Evolutionary conservation across 2,329 filamentous ascomycete genomes (phyloP).

Genomic region (Falciphora oryzae): DNA sequence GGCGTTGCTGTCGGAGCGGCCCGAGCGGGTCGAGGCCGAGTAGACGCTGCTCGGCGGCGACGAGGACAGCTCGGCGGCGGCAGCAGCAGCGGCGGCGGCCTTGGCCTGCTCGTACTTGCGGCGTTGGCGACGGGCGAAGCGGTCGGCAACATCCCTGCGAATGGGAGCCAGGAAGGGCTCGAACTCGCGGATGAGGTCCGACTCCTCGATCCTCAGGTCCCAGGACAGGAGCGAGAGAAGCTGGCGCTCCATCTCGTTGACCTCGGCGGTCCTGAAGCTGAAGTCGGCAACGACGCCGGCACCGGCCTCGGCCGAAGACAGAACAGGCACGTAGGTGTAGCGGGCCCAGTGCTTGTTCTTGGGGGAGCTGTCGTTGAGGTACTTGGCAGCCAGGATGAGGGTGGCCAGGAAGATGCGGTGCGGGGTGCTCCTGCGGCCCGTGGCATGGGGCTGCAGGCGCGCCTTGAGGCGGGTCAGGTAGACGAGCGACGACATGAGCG

Average conservation of each 20-base stretch:
- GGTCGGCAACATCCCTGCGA: conserved; percentile 51
- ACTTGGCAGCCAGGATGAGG: conserved; percentile 86
- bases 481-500: conserved; percentile 92
- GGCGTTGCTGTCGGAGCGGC: conserved; percentile 41
- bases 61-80: neutral
- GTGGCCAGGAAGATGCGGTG: conserved; percentile 95
- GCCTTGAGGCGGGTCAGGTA: conserved; percentile 82
- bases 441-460: conserved; percentile 86
- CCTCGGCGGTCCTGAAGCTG: conserved; percentile 89
- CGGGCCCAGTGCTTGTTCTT: conserved; percentile 99
- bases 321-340: conserved; percentile 61
- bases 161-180: conserved; percentile 86
- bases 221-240: conserved; percentile 90
- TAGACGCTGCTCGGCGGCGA: conserved; percentile 29
- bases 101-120: conserved; percentile 29
- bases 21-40: conserved; percentile 41
- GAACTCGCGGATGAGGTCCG: conserved; percentile 82
- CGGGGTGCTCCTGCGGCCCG: conserved; percentile 92
- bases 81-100: conserved; percentile 17
- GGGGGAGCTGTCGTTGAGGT: conserved; percentile 95
- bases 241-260: conserved; percentile 99
- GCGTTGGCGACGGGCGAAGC: conserved; percentile 44
- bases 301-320: conserved; percentile 48
- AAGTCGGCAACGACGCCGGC: conserved; percentile 49
- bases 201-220: conserved; percentile 79